Base-by-base conservation (phyloP, 208 protist species). In the Strigomonas culicis region DNA sequence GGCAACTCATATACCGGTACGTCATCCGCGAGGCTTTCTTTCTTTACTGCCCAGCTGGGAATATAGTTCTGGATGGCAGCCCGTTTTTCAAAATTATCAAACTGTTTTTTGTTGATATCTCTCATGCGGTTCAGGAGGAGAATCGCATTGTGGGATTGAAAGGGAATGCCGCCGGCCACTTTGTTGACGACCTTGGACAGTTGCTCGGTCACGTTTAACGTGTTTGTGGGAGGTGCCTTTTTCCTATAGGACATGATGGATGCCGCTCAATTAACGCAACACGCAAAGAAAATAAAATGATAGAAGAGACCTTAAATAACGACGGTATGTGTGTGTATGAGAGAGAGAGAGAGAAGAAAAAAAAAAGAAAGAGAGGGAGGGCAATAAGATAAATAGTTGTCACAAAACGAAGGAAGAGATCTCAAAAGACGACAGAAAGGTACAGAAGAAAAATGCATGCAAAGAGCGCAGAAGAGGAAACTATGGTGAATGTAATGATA, bases 121-220 rank as follows among this genome's bases (percentile, higher is more conserved):
- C 87, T 68, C 25, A 92, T 55, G 53, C 90, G 81, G 2, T 74
- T 68, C 10, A 90, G 57, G 25, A 96, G 63, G n/a, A 68, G 61
- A 43, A 88, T 70, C 21, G 85, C 74, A 74, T 96, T 88, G 75
- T 93, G 85, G n/a, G 72, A 66, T 52, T 96, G 86, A 70, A 96
- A 96, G n/a, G 77, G 67, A 28, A 87, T 46, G 28, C 64, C 64
- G 28, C 75, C 68, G 13, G 74, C 59, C 15, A 41, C 63, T 10
- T 64, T 63, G 70, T 93, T 96, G 34, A 77, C 83, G 2, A 92
- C 50, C 39, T 82, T 80, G 15, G 75, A 66, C 11, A 96, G 74
- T 63, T 86, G 81, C 51, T 88, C 83, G 19, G 71, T 36, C 0
- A 72, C 63, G 13, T 77, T 79, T 36, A 95, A 61, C 22, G 76